Evolutionary conservation across 805 yeast genomes (phyloP).

Genomic region (Candida succiphila): DNA sequence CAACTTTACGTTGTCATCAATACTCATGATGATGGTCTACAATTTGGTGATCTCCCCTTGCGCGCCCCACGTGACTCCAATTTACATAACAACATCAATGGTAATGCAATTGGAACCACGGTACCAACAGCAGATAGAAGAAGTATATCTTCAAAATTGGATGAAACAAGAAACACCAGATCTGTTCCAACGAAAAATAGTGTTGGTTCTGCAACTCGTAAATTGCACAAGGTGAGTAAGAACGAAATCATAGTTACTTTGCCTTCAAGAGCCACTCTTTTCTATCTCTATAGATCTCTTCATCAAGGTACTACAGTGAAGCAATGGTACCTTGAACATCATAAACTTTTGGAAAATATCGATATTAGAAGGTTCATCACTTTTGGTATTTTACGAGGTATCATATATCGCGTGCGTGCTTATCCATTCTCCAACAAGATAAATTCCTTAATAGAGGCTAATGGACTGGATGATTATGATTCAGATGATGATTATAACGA

Average conservation of each 20-base stretch:
- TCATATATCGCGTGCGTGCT: conserved; percentile 72
- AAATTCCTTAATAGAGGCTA: conserved; percentile 15
- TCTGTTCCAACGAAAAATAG: too few species aligned
- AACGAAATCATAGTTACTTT: conserved; percentile 15
- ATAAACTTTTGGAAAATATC: conserved; percentile 44
- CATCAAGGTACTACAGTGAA: conserved; percentile 69
- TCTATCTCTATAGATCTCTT: conserved; percentile 66
- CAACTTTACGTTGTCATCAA: conserved; percentile 64
- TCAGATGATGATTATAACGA: too few species aligned
- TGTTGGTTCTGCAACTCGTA: too few species aligned
- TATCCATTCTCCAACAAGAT: conserved; percentile 52
- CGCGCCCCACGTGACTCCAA: conserved; percentile 17
- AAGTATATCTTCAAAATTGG: conserved; percentile 11
- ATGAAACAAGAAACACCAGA: too few species aligned
- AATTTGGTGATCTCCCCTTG: conserved; percentile 25
- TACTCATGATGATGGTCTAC: conserved; percentile 22
- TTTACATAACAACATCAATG: too few species aligned
- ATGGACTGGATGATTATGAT: background rate
- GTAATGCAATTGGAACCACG: too few species aligned
- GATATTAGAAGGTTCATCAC: conserved; percentile 80
- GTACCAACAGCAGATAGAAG: conserved; percentile 9
- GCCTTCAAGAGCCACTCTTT: conserved; percentile 58
- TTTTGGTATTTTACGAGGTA: conserved; percentile 76
- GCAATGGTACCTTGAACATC: conserved; percentile 74
- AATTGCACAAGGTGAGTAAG: conserved; percentile 3